Base-by-base conservation (phyloP, 768 basidiomycete genomes). In the Obba rivulosa region DNA sequence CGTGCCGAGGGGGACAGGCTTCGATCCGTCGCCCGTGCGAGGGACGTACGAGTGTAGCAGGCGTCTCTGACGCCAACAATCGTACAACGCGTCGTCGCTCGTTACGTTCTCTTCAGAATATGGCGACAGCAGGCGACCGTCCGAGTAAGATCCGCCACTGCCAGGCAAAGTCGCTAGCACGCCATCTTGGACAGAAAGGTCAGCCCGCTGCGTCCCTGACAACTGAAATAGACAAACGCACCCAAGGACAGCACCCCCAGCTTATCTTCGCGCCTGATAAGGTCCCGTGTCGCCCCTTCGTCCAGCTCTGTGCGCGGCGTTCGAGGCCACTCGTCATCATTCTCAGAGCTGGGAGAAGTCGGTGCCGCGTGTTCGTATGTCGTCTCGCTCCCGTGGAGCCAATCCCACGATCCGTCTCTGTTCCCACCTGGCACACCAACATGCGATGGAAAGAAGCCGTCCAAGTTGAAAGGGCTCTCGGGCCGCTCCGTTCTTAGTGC, bases 401-500 rank as follows among this genome's bases (percentile, higher is more conserved):
- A 78, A 31, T 58, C 54, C 72, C 74, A 76, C 50, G 66, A 63
- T 45, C 64, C 62, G 20, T 58, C 62, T 62, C 40, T 47, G 56
- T 46, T 18, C 49, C 41, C 51, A 44, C 24, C 35, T 34, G 58
- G 43, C 34, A 45, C 37, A 45, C 57, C 20, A 46, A 58, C 48
- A 36, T 54, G 53, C 9, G 71, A 55, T 3, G 78, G 76, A 59
- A 77, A 78, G 64, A 79, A 78, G 8, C 70, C 69, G 25, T 62
- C 59, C 48, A 80, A 65, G 58, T 62, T 74, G 64, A 78, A 78
- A 3, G 76, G 74, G 51, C 79, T 77, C 46, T 68, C 69, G 36
- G 37, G 24, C 13, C 59, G 54, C 44, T 66, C 66, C 28, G 51
- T 53, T 25, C 57, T 55, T 25, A 59, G 62, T 18, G 53, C 54